Conservation (phyloP, 441 rosid genomes). For the Croton setiger region DNA sequence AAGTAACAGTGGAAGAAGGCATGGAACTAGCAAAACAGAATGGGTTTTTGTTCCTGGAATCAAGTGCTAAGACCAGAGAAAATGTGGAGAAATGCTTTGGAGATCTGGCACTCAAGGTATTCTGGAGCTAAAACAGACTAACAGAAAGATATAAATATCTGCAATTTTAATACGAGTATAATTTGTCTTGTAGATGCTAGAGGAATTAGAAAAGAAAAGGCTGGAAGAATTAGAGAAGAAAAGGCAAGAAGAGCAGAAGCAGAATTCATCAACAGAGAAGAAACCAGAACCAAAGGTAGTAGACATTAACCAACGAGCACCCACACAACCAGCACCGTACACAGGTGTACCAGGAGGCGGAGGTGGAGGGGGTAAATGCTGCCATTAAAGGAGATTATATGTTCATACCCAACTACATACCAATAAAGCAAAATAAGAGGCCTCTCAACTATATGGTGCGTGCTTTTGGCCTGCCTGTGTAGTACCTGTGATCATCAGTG, state of each 20-base stretch:
- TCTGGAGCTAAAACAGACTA: not conserved
- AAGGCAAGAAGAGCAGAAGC: not conserved
- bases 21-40: constrained; percentile 46
- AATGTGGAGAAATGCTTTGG: constrained; percentile 57
- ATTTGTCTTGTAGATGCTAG: constrained; percentile 10
- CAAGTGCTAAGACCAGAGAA: constrained; percentile 55
- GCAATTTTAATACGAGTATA: not conserved
- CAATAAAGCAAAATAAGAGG: too few relatives aligned
- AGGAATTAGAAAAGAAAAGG: constrained; percentile 21
- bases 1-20: constrained; percentile 50
- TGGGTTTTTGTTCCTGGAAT: constrained; percentile 52
- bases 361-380: not conserved
- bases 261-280: not conserved
- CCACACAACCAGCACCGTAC: not conserved
- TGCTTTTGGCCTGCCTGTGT: too few relatives aligned
- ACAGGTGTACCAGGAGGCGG: not conserved
- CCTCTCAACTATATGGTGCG: too few relatives aligned
- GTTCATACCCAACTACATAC: too few relatives aligned
- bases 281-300: too few relatives aligned
- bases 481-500: too few relatives aligned
- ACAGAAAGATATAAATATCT: not conserved
- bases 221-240: constrained; percentile 33
- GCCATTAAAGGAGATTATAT: too few relatives aligned
- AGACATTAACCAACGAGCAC: too few relatives aligned
- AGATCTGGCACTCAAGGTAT: constrained; percentile 40